These are phyloP conservation scores for Artemisia tridentata DNA, from an alignment of 129 eudicot genomes.

Conservation along the genomic window DNA sequence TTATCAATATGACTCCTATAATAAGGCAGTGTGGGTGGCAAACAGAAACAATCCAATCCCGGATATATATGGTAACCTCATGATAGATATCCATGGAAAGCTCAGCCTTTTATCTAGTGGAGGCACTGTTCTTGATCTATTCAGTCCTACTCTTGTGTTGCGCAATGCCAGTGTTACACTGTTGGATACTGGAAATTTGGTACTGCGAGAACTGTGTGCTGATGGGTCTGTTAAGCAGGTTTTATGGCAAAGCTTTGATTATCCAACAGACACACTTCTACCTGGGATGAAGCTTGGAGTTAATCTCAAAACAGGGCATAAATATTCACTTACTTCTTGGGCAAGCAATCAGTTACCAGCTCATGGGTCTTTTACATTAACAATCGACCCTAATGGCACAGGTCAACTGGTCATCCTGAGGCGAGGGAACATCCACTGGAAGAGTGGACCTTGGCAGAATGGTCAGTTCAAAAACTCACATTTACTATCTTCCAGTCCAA, in stretches of 20 bases:
- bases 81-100: conserved; percentile 3
- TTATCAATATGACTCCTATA: neutral
- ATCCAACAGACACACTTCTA: conserved; percentile 38
- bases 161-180: conserved; percentile 24
- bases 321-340: conserved; percentile 4
- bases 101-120: conserved; percentile 16
- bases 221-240: conserved; percentile 22
- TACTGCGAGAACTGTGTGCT: conserved; percentile 22
- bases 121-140: conserved; percentile 1
- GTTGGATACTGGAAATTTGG: conserved; percentile 41
- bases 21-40: conserved; percentile 47
- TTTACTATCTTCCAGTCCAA: neutral
- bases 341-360: neutral
- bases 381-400: conserved; percentile 5
- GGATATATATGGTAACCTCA: conserved; percentile 8
- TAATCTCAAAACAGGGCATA: conserved; percentile 20
- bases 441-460: conserved; percentile 38
- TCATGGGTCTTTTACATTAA: conserved; percentile 10
- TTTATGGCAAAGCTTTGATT: conserved; percentile 47
- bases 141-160: neutral
- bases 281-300: conserved; percentile 32
- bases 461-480: conserved; percentile 25
- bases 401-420: conserved; percentile 29
- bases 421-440: conserved; percentile 29
- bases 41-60: conserved; percentile 36